phyloP scores from a whole-genome alignment of 257 asterid species.

The Echium plantagineum region DNA sequence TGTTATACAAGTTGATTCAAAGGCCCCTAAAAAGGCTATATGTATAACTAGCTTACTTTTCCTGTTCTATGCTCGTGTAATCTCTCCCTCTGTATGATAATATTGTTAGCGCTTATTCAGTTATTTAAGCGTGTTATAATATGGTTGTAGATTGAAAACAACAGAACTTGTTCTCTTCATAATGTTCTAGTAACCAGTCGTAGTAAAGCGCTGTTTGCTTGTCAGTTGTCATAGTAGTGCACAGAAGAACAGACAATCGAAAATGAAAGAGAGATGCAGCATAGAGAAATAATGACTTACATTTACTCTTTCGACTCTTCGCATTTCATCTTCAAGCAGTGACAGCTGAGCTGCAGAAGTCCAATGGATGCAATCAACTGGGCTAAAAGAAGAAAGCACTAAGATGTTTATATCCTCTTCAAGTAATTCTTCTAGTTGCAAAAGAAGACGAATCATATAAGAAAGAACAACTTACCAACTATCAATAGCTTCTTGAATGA shows the following conservation, averaged over 20 bases:
- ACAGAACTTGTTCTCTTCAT: no score
- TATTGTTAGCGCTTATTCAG: no score
- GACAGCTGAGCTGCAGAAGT: conserved; percentile 95
- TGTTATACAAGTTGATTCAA: not conserved
- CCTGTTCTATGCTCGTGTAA: no score
- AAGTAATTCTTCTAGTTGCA: not conserved
- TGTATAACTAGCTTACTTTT: no score
- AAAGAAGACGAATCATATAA: not conserved
- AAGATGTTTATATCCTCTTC: not conserved
- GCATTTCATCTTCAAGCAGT: conserved; percentile 95
- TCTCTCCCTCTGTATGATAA: no score
- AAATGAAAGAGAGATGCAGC: not conserved
- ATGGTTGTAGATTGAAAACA: no score
- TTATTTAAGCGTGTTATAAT: no score
- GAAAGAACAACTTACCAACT: conserved; percentile 48
- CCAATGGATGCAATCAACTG: conserved; percentile 95
- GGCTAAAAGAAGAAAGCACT: conserved; percentile 50
- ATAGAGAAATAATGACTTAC: conserved; percentile 30
- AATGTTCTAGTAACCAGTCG: no score
- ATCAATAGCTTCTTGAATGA: conserved; percentile 76
- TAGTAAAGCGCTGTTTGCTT: no score
- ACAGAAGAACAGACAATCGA: not conserved
- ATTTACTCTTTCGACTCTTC: conserved; percentile 95
- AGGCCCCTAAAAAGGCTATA: no score
- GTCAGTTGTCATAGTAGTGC: not conserved